A percentile compares a stretch with the other conserved stretches of the same genome.
Evolutionary conservation across 208 protist species (phyloP).

Genomic region (Wallacemonas rigidus): DNA sequence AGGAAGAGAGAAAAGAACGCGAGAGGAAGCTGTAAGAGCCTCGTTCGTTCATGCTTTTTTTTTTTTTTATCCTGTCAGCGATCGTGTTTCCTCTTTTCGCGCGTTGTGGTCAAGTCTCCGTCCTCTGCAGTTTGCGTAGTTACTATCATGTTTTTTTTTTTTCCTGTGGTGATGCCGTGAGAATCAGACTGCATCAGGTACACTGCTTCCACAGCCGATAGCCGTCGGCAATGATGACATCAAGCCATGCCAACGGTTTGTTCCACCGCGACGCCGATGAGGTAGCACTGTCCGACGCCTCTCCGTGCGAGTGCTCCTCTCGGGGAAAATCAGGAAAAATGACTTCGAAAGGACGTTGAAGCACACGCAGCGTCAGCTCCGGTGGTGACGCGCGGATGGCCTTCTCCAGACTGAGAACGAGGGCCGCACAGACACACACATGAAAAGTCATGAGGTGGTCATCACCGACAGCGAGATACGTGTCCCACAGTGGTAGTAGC

Average conservation of each 20-base stretch:
- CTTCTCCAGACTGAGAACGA: conserved; percentile 49
- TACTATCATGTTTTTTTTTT: neutral
- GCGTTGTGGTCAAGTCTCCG: neutral
- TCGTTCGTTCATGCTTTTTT: too few relatives aligned
- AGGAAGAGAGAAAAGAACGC: conserved; percentile 19
- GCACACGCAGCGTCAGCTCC: conserved; percentile 33
- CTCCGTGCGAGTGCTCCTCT: neutral
- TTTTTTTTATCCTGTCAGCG: neutral
- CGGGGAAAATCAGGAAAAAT: neutral
- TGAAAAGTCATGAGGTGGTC: conserved; percentile 69
- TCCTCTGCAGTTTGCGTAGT: neutral
- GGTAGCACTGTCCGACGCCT: neutral
- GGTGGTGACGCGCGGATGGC: conserved; percentile 28
- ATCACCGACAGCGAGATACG: conserved; percentile 69
- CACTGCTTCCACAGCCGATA: conserved; percentile 57
- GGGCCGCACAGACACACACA: conserved; percentile 86
- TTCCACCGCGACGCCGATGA: neutral
- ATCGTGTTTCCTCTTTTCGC: conserved; percentile 3
- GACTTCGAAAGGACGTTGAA: conserved; percentile 39
- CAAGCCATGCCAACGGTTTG: conserved; percentile 44
- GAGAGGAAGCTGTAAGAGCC: neutral
- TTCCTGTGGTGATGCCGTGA: neutral
- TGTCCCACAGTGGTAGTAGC: conserved; percentile 90
- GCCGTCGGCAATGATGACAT: conserved; percentile 54
- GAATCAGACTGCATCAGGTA: neutral